Base-by-base conservation (phyloP, 495 filamentous ascomycete genomes). In the Annulohypoxylon bovei region DNA sequence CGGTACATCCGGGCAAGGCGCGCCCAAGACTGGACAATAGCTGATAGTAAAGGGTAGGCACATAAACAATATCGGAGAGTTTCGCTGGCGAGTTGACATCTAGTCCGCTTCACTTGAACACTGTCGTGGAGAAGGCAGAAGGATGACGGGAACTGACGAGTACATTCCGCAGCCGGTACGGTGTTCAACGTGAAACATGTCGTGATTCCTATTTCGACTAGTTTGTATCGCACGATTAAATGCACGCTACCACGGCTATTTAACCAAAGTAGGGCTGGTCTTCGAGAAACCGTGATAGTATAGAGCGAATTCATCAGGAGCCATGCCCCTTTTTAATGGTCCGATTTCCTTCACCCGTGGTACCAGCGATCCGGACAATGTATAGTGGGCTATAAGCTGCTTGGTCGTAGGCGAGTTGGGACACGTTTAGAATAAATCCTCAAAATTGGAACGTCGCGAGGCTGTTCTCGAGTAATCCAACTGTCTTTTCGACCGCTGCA, bases 241-340 rank as follows among this genome's bases (percentile, higher is more conserved):
- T 84, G 84, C 69, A 18, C 52, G 1, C 76, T 76, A 5, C 42
- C 69, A 9, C 63, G 82, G 81, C 1, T 78, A 79, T 64, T 82
- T 79, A 55, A 78, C 74, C 33, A 82, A 83, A 56, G 69, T 76
- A 2, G 78, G 82, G 35, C 55, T 82, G 8, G 62, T 76, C 5
- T 86, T 78, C 59, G 25, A 63, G 0, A 57, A 61, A 0, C 79
- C 83, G 1, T 86, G 73, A 66, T 86, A 84, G 85, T 71, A 69
- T 0, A 59, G 75, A 0, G 40, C 50, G 22, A 42, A 57, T 20
- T 40, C 62, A 3, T 75, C 61, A 62, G 79, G 82, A 12, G 80
- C 81, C 0, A 73, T 82, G 22, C 68, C 70, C 0, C 77, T 77
- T 14, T 76, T 71, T 0, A 65, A 37, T 8, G 83, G 81, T 0